Evolutionary conservation across 768 basidiomycete genomes (phyloP).

Genomic region (Rhodosporidiobolus odoratus): DNA sequence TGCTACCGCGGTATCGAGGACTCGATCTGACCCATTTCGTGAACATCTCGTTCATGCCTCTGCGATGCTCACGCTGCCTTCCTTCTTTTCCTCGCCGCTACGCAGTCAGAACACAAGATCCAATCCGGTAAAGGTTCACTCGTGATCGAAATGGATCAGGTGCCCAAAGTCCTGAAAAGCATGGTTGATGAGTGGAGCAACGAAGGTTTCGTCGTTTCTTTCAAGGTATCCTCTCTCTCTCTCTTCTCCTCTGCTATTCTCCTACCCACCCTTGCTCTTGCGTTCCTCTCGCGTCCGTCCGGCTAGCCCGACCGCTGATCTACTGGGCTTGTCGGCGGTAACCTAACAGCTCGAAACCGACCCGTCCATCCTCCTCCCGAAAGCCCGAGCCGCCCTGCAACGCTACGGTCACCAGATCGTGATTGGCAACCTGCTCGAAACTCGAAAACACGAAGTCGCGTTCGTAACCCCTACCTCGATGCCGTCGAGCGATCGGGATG

Average conservation of each 20-base stretch:
- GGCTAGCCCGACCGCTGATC: too few relatives aligned
- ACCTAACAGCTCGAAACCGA: constrained; percentile 88
- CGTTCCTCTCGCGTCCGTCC: too few relatives aligned
- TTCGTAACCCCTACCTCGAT: constrained; percentile 54
- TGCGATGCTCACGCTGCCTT: background rate
- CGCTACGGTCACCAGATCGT: constrained; percentile 97
- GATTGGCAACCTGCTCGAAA: constrained; percentile 90
- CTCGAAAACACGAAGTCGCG: constrained; percentile 84
- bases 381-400: constrained; percentile 77
- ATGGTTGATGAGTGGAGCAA: constrained; percentile 90
- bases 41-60: constrained; percentile 34
- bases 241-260: background rate
- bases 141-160: constrained; percentile 96
- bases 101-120: constrained; percentile 93
- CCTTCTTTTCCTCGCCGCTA: background rate
- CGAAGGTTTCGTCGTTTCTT: constrained; percentile 87
- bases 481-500: background rate
- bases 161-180: constrained; percentile 89
- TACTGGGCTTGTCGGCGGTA: too few relatives aligned
- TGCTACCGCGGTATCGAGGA: too few relatives aligned
- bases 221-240: constrained; percentile 65
- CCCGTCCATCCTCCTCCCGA: constrained; percentile 71
- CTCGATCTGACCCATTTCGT: too few relatives aligned
- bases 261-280: background rate
- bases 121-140: constrained; percentile 92